Base-by-base conservation (phyloP, 2,329 filamentous ascomycete species). In the Sporothrix sp. region DNA sequence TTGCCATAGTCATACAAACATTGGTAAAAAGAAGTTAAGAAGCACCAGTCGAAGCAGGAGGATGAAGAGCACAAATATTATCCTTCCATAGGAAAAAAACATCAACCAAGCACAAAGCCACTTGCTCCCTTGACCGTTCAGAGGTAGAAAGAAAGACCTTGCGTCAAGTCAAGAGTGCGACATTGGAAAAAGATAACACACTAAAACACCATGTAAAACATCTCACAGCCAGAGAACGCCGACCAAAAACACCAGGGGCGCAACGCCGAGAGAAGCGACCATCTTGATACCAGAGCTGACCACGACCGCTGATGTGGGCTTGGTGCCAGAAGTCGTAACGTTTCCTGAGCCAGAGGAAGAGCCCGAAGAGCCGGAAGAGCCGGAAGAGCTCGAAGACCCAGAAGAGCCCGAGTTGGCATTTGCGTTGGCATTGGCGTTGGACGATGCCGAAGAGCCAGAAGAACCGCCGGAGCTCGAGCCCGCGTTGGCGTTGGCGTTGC, bases 201-300 rank as follows among this genome's bases (percentile, higher is more conserved):
- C n/a, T n/a, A 40, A 38, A 21, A 28, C 30, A 43, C 16, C 25
- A 25, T 32, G 40, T 35, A 20, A 35, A 32, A n/a, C 27, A 21
- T 23, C 43, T 52, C 39, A 54, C 45, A 54, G 30, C 40, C 36
- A 50, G 23, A 56, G 37, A 44, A 40, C 39, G 20, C 48, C 55
- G 16, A 46, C 28, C 14, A 52, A 25, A 39, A 53, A 43, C 33
- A 57, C 10, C 6, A 55, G 27, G 20, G 54, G 7, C 5, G 40
- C 42, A 28, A 45, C 21, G 48, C 54, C 48, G 18, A 46, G n/a
- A 13, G 53, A 52, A 16, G 45, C 40, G 7, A 44, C 32, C 2
- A 37, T 48, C 51, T 55, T 55, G 23, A 53, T 48, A n/a, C 44
- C 54, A 4, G 52, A 40, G 49, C 48, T 55, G 42, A 51, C 53